These are phyloP conservation scores for Linum trigynum DNA, from an alignment of 345 rosid species.

Conservation along the genomic window DNA sequence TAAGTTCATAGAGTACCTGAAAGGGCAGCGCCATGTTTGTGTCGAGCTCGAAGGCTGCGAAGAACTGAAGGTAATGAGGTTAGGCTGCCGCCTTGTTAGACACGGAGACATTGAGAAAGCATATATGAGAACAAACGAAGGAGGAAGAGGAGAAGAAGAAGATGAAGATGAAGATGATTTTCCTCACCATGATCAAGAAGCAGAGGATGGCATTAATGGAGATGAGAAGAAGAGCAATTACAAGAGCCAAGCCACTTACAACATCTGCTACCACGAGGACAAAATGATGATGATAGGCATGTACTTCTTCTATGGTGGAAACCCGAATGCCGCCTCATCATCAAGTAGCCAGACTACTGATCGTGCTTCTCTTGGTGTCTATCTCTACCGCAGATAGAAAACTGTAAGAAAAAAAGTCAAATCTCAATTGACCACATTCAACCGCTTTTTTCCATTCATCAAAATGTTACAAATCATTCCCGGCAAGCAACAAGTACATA, in stretches of 20 bases:
- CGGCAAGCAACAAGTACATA: no score
- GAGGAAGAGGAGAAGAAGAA: no score
- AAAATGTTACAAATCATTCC: no score
- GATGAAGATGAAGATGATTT: no score
- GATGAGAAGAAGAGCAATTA: not conserved
- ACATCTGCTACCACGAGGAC: not conserved
- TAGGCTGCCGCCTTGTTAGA: not conserved
- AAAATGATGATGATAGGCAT: not conserved
- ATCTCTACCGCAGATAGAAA: no score
- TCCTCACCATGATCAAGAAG: no score
- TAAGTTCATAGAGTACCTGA: not conserved
- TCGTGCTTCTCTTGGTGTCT: no score
- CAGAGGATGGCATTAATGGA: not conserved
- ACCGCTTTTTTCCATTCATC: no score
- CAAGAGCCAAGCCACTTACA: not conserved
- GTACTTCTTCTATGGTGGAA: not conserved
- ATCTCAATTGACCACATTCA: no score
- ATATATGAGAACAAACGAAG: not conserved
- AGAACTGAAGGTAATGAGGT: not conserved
- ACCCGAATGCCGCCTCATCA: no score
- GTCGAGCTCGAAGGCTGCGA: not conserved
- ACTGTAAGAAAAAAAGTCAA: no score
- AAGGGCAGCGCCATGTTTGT: not conserved
- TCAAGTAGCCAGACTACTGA: no score
- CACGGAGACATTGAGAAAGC: not conserved